These are phyloP conservation scores for Castanea sativa DNA, from an alignment of 306 rosid genomes.

Conservation along the genomic window DNA sequence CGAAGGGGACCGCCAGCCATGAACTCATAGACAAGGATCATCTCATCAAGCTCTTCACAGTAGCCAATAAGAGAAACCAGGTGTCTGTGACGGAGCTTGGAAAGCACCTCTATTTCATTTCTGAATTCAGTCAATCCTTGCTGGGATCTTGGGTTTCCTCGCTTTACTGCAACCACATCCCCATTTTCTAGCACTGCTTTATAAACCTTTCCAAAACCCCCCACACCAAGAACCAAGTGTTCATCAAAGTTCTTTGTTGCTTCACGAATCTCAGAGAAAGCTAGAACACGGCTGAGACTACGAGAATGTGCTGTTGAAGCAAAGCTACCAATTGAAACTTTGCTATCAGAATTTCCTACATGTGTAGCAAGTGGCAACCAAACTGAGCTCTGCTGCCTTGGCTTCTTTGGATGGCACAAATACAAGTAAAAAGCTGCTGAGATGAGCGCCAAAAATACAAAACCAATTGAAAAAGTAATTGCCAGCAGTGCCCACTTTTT, in stretches of 20 bases:
- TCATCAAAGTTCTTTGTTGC: constrained; percentile 36
- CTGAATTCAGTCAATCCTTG: constrained; percentile 37
- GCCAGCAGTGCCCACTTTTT: constrained; percentile 27
- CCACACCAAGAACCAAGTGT: constrained; percentile 35
- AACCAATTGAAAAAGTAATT: constrained; percentile 8
- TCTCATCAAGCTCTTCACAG: constrained; percentile 38
- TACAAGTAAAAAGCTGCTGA: constrained; percentile 7
- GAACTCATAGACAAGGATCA: constrained; percentile 43
- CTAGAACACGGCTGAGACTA: constrained; percentile 21
- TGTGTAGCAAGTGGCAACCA: constrained; percentile 27
- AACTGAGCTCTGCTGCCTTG: not conserved
- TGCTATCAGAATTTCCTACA: constrained; percentile 26
- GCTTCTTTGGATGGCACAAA: constrained; percentile 16
- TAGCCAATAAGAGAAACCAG: constrained; percentile 39
- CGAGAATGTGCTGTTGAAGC: constrained; percentile 29
- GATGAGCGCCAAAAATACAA: constrained; percentile 24
- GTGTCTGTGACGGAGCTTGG: constrained; percentile 40
- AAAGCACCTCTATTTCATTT: constrained; percentile 39
- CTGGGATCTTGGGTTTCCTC: constrained; percentile 29
- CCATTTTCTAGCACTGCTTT: constrained; percentile 34
- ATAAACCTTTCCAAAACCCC: constrained; percentile 46
- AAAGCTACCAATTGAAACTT: constrained; percentile 32
- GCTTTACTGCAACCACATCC: constrained; percentile 34
- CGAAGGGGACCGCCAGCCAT: constrained; percentile 39
- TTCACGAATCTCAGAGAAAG: constrained; percentile 28